These are phyloP conservation scores for Penicillium sp. DNA, from an alignment of 2,329 filamentous ascomycete genomes.

Conservation along the genomic window DNA sequence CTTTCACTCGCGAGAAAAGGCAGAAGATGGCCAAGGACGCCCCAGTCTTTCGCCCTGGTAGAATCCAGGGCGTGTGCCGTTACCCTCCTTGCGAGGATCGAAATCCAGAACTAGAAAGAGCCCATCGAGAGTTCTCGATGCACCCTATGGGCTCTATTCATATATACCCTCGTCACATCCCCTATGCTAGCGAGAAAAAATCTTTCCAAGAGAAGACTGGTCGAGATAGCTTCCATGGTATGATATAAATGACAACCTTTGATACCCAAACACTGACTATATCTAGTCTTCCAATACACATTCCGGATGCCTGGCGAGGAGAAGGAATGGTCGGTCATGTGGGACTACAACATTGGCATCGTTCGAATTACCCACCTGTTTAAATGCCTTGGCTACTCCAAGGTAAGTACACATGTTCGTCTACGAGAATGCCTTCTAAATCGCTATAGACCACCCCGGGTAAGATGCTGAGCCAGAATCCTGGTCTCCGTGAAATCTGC, in stretches of 20 bases:
- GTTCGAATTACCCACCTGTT: constrained; percentile 94
- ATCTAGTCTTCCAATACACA: constrained; percentile 61
- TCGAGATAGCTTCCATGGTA: constrained; percentile 84
- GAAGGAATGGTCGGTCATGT: constrained; percentile 75
- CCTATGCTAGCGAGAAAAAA: constrained; percentile 94
- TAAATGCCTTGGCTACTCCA: constrained; percentile 82
- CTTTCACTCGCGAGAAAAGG: constrained; percentile 30
- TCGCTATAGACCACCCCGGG: constrained; percentile 73
- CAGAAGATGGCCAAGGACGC: constrained; percentile 66
- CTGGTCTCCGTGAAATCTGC: constrained; percentile 81
- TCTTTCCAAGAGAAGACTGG: constrained; percentile 83
- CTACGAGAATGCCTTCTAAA: neutral
- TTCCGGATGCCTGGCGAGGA: constrained; percentile 70
- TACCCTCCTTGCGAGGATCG: constrained; percentile 72
- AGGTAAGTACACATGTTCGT: constrained; percentile 56
- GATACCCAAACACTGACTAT: constrained; percentile 4
- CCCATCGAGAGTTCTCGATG: constrained; percentile 65
- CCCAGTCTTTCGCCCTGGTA: constrained; percentile 61
- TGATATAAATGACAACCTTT: neutral
- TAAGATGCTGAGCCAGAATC: constrained; percentile 75
- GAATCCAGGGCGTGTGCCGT: constrained; percentile 65
- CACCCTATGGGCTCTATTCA: constrained; percentile 61
- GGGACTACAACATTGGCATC: constrained; percentile 94
- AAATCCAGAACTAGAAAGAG: constrained; percentile 55
- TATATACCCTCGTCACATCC: constrained; percentile 72